Evolutionary conservation across 2,329 filamentous ascomycete species (phyloP), one percentile per base, ranked within the genome.

Genomic region (Fusarium sterilihyphosum): DNA sequence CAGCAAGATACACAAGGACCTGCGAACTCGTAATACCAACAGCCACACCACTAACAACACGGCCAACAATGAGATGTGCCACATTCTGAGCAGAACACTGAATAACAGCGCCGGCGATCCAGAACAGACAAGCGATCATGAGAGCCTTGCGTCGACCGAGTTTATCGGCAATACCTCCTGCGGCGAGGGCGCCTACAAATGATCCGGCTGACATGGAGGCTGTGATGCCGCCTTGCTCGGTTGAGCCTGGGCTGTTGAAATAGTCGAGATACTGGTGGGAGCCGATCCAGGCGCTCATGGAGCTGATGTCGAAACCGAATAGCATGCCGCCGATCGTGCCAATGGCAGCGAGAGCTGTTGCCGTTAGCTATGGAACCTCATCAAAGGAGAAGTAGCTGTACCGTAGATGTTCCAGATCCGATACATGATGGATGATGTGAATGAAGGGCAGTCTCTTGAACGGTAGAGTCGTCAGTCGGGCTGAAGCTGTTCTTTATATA

Each of bases 21-120:
- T 92, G 90, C 6, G 90, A 89, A 43, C 89, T 92, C 70, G 88
- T 91, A 78, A 92, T 91, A 75, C 91, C 91, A 61, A 93, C 90
- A 58, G 88, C 87, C 49, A 93, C 80, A 63, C 91, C 91, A 75
- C 91, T 92, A 78, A 93, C 86, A 70, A 92, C 83, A 57, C 88
- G 86, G 12, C 88, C 88, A 26, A 84, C 86, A 57, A 88, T 86
- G 13, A 92, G 78, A 35, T 89, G 86, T 9, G 83, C 85, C 44
- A 92, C 81, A 62, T 91, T 89, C 75, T 89, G 87, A 5, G 89
- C 85, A 14, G 90, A 87, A 67, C 87, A 88, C 70, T 89, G 87
- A 56, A 93, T 85, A 52, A 88, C 86, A 37, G 89, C 90, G 35
- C 91, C 91, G 52, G 90, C 85, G 62, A 87, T 84, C 84, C 86